These are phyloP conservation scores for Rhinocladiella similis DNA, from an alignment of 2,329 filamentous ascomycete genomes.

Conservation along the genomic window DNA sequence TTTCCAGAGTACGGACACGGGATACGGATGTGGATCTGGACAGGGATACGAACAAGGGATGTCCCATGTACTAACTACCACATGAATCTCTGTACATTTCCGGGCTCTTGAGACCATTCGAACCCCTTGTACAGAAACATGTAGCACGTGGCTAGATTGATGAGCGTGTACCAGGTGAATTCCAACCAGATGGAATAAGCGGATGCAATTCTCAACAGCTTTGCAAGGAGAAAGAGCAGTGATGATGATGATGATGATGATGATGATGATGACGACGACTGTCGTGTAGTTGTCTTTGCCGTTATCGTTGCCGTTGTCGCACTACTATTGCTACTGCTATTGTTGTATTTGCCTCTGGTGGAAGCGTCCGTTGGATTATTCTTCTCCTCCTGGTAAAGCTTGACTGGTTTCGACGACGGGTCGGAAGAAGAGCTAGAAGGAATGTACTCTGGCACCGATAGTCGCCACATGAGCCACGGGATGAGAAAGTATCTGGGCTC, in stretches of 20 bases:
- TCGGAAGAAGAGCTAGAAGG: too few species aligned
- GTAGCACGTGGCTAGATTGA: constrained; percentile 56
- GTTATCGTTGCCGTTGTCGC: too few species aligned
- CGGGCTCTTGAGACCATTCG: constrained; percentile 59
- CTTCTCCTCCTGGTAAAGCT: background rate
- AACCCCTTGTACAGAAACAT: constrained; percentile 59
- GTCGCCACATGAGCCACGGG: constrained; percentile 89
- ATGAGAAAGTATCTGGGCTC: constrained; percentile 96
- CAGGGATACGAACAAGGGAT: too few species aligned
- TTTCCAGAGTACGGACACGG: too few species aligned
- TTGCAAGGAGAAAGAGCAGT: too few species aligned
- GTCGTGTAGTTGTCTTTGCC: too few species aligned
- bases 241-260: constrained; percentile 28
- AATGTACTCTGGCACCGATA: constrained; percentile 60
- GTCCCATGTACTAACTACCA: too few species aligned
- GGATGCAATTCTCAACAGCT: constrained; percentile 30
- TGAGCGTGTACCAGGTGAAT: constrained; percentile 56
- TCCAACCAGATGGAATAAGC: constrained; percentile 48
- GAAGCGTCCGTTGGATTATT: too few species aligned
- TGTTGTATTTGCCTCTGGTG: too few species aligned
- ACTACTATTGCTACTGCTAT: too few species aligned
- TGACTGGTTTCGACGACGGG: background rate
- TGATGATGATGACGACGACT: too few species aligned
- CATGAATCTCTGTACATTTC: constrained; percentile 60
- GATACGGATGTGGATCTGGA: too few species aligned